phyloP scores from a whole-genome alignment of 306 rosid genomes.

The Mucuna pruriens region DNA sequence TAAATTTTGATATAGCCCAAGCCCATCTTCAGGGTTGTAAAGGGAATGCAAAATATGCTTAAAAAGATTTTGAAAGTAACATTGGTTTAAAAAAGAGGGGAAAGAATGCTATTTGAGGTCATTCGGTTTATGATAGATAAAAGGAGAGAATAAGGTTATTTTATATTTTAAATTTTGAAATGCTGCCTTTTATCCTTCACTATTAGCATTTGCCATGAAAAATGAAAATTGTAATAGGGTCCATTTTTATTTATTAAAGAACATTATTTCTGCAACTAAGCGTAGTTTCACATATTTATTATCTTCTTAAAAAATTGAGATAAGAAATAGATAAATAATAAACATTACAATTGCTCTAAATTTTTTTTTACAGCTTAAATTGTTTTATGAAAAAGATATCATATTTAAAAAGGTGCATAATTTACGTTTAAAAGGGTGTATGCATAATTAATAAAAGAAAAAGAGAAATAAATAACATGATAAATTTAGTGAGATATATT shows the following conservation, averaged over 20 bases:
- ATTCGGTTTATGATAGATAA: neutral
- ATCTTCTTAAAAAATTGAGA: neutral
- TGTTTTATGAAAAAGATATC: neutral
- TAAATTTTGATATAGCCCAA: neutral
- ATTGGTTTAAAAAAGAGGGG: neutral
- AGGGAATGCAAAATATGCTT: neutral
- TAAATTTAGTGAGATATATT: too few relatives aligned
- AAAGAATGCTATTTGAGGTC: neutral
- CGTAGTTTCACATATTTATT: neutral
- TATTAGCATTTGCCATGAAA: neutral
- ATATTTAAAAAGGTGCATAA: neutral
- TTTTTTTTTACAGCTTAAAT: neutral
- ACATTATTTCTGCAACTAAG: neutral
- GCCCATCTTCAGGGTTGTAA: slow-evolving; percentile 3
- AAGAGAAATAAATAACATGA: too few relatives aligned
- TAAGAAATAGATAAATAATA: neutral
- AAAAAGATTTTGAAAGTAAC: neutral
- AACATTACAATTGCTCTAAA: neutral
- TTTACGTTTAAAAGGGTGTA: too few relatives aligned
- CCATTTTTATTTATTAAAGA: neutral
- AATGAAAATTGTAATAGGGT: neutral
- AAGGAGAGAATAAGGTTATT: neutral
- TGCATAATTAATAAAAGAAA: too few relatives aligned
- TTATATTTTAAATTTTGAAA: neutral
- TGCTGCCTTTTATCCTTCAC: neutral